Evolutionary conservation across 768 basidiomycete genomes (phyloP).

Genomic region (Udeniomyces megalosporus): DNA sequence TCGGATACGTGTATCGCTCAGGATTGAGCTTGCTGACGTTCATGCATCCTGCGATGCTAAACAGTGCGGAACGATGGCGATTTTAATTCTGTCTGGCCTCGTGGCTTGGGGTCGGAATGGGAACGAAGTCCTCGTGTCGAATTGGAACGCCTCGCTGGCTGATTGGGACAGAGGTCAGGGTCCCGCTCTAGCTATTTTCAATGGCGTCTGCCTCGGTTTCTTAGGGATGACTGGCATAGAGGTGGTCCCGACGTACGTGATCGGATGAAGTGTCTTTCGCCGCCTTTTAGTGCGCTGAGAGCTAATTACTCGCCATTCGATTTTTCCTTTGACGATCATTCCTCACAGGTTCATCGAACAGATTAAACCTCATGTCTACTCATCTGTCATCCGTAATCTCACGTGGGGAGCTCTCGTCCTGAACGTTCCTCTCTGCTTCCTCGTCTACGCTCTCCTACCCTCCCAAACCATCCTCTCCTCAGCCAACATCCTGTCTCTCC

Average conservation of each 20-base stretch:
- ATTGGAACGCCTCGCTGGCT: conserved; percentile 37
- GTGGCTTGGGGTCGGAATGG: conserved; percentile 43
- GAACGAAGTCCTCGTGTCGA: conserved; percentile 36
- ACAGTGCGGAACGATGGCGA: conserved; percentile 43
- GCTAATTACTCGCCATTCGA: too few relatives aligned
- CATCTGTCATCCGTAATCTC: conserved; percentile 47
- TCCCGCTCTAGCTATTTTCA: conserved; percentile 40
- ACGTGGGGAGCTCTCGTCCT: conserved; percentile 37
- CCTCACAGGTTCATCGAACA: conserved; percentile 42
- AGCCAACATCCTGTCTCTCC: conserved; percentile 47
- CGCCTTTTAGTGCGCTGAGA: neutral
- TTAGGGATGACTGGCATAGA: conserved; percentile 44
- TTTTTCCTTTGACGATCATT: neutral
- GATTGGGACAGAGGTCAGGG: conserved; percentile 12
- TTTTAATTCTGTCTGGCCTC: conserved; percentile 38
- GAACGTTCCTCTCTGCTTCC: conserved; percentile 42
- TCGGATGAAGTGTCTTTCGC: neutral
- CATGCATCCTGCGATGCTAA: too few relatives aligned
- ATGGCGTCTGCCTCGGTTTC: conserved; percentile 55
- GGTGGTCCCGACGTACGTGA: conserved; percentile 43
- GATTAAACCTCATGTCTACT: conserved; percentile 43
- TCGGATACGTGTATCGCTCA: too few relatives aligned
- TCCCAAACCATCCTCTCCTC: conserved; percentile 37
- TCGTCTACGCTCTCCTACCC: conserved; percentile 47
- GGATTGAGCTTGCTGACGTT: too few relatives aligned